These are phyloP conservation scores for Hemisphaericaspora xylanilytica DNA, from an alignment of 1,139 yeast genomes.

Conservation along the genomic window DNA sequence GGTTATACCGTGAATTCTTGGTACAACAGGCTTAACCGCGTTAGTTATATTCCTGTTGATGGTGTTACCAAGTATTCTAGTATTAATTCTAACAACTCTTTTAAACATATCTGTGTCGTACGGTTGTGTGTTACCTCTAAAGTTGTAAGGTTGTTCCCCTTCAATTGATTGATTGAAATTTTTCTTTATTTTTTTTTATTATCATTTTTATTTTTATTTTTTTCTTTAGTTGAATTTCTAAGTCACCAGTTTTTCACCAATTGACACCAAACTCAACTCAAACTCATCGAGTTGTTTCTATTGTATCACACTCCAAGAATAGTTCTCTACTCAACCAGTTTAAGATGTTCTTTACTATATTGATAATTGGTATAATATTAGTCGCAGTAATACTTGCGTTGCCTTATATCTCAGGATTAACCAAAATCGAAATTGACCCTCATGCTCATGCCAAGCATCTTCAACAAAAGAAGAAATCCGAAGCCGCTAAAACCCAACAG, in stretches of 20 bases:
- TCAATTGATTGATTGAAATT: not conserved
- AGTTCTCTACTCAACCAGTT: not conserved
- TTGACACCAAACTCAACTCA: no score
- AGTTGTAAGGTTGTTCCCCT: no score
- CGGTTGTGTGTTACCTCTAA: not conserved
- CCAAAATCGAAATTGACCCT: constrained; percentile 27
- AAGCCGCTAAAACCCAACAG: not conserved
- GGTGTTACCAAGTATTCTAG: not conserved
- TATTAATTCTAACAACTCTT: constrained; percentile 2
- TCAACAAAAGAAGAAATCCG: constrained; percentile 9
- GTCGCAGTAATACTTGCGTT: constrained; percentile 32
- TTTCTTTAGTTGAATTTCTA: no score
- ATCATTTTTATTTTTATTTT: no score
- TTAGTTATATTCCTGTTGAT: not conserved
- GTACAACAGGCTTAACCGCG: not conserved
- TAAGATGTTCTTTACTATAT: constrained; percentile 29
- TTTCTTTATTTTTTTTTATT: no score
- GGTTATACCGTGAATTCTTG: not conserved
- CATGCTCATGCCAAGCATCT: constrained; percentile 12
- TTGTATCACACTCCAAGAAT: no score
- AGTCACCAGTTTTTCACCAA: no score
- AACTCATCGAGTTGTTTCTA: no score
- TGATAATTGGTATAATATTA: constrained; percentile 26
- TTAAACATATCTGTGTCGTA: constrained; percentile 7
- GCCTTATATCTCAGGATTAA: constrained; percentile 41